phyloP scores from a whole-genome alignment of 306 rosid genomes.

The Prunus mira region DNA sequence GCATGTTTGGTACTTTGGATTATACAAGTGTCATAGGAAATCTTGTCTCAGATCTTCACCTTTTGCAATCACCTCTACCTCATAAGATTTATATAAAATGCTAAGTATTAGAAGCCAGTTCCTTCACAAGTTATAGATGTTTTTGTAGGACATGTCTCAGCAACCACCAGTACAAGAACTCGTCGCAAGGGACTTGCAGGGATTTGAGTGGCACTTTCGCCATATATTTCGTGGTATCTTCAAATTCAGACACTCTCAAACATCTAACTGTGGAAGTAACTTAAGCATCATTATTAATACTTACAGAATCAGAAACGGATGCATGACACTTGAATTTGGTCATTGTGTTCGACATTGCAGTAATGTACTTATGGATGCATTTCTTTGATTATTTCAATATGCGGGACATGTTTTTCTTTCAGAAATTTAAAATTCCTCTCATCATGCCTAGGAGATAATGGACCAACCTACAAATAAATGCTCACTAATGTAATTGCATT shows the following conservation, averaged over 20 bases:
- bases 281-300: neutral
- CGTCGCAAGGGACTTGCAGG: slow-evolving; percentile 65
- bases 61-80: neutral
- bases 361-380: neutral
- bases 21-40: neutral
- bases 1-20: neutral
- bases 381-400: neutral
- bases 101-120: slow-evolving; percentile 4
- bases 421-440: neutral
- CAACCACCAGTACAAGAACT: slow-evolving; percentile 54
- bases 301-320: neutral
- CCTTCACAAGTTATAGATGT: slow-evolving; percentile 14
- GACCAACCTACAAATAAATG: neutral
- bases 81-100: neutral
- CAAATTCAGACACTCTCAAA: slow-evolving; percentile 8
- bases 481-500: neutral
- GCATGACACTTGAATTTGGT: neutral
- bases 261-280: neutral
- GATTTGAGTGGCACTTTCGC: slow-evolving; percentile 61
- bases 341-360: neutral
- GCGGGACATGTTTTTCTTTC: neutral
- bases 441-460: neutral
- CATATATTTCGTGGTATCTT: slow-evolving; percentile 61
- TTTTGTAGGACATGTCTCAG: slow-evolving; percentile 57
- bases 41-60: neutral